Evolutionary conservation across 2,329 filamentous ascomycete species (phyloP).

Genomic region (Hypoxylon sp.): DNA sequence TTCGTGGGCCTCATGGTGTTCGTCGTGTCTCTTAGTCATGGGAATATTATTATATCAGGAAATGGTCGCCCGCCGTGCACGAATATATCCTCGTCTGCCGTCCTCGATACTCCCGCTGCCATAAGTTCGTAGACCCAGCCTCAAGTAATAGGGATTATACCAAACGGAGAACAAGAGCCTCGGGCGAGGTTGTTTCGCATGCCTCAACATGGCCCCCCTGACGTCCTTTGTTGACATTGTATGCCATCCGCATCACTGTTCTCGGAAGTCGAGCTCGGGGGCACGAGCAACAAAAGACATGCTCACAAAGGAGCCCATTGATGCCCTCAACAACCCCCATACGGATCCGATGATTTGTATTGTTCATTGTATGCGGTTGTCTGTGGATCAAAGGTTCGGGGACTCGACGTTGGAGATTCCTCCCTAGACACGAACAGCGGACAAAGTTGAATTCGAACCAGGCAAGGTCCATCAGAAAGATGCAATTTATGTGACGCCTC

Average conservation of each 20-base stretch:
- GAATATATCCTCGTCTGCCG: neutral
- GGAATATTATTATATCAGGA: neutral
- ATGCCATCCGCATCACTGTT: slow-evolving; percentile 1
- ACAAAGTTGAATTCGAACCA: neutral
- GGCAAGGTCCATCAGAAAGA: neutral
- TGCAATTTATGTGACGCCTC: neutral
- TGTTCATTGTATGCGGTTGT: neutral
- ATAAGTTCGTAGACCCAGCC: neutral
- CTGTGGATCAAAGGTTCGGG: neutral
- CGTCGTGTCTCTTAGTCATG: neutral
- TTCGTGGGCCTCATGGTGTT: neutral
- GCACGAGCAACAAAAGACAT: slow-evolving; percentile 7
- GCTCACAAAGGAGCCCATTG: slow-evolving; percentile 9
- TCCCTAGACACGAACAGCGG: neutral
- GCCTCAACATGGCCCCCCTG: neutral
- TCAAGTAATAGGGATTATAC: neutral
- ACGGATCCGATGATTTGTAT: slow-evolving; percentile 14
- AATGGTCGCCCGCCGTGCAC: too few relatives aligned
- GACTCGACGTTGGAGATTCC: neutral
- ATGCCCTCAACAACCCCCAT: neutral
- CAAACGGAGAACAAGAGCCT: neutral
- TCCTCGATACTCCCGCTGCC: neutral
- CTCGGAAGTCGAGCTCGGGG: slow-evolving; percentile 16
- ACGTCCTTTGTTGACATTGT: slow-evolving; percentile 23
- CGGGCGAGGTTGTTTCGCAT: neutral